Evolutionary conservation across 2,329 filamentous ascomycete species (phyloP).

Genomic region (Fusarium pininemorale): DNA sequence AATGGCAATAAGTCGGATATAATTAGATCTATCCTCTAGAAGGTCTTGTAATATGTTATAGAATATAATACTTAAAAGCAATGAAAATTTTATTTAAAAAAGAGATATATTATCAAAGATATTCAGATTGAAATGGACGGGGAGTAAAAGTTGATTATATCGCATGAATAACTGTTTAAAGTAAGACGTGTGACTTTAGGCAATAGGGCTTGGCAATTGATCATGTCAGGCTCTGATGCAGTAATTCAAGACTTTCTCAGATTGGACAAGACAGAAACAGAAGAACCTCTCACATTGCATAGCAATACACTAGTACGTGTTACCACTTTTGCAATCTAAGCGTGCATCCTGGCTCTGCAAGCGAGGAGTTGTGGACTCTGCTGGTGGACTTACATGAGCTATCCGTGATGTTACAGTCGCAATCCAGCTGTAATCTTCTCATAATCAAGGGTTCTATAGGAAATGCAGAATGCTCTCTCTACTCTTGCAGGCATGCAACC

Average conservation of each 20-base stretch:
- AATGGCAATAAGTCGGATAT: background rate
- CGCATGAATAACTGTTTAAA: background rate
- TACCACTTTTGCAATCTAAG: background rate
- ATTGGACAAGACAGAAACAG: background rate
- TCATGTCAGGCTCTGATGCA: background rate
- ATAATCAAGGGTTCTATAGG: background rate
- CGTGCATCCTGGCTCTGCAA: background rate
- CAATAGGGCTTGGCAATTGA: background rate
- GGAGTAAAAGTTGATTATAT: accelerated
- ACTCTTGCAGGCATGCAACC: background rate
- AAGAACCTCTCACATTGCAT: accelerated
- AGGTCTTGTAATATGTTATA: background rate
- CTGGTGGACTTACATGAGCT: background rate
- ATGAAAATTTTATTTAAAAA: background rate
- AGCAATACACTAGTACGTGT: background rate
- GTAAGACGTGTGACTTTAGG: background rate
- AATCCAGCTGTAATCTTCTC: background rate
- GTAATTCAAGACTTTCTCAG: background rate
- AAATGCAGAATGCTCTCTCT: background rate
- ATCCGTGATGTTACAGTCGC: background rate
- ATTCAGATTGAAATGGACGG: accelerated
- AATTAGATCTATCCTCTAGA: background rate
- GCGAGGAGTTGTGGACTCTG: background rate
- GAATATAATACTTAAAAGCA: background rate
- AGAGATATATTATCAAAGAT: background rate